phyloP scores from a whole-genome alignment of 768 basidiomycete species.

The Collybia nuda region DNA sequence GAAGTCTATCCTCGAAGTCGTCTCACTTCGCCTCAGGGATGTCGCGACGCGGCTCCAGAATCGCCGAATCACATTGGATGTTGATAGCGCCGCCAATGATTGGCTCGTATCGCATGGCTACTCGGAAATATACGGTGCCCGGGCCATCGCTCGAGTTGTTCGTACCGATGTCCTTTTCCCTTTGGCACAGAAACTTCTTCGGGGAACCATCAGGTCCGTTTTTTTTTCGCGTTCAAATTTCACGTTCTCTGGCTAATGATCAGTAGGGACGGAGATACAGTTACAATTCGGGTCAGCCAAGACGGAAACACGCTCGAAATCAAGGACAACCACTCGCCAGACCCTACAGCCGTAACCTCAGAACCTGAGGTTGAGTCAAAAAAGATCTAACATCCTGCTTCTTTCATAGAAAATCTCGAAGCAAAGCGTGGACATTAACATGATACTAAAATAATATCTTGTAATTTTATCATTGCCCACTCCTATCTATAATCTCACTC shows the following conservation, averaged over 20 bases:
- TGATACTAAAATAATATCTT: too few relatives aligned
- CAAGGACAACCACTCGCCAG: constrained; percentile 59
- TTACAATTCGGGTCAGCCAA: constrained; percentile 47
- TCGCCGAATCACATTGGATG: constrained; percentile 70
- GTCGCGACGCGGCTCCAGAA: constrained; percentile 64
- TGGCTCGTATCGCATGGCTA: constrained; percentile 81
- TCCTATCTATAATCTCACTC: too few relatives aligned
- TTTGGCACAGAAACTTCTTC: constrained; percentile 76
- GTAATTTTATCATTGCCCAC: too few relatives aligned
- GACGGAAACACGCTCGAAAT: constrained; percentile 50
- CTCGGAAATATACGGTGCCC: constrained; percentile 83
- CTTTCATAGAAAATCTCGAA: too few relatives aligned
- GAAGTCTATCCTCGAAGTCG: constrained; percentile 73
- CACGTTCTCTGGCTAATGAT: background rate
- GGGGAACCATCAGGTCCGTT: constrained; percentile 72
- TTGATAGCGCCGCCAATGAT: constrained; percentile 55
- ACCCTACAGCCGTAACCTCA: constrained; percentile 29
- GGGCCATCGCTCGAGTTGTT: constrained; percentile 86
- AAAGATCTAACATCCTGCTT: too few relatives aligned
- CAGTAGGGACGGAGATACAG: constrained; percentile 65
- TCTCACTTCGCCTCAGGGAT: constrained; percentile 73
- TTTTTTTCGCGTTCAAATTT: background rate
- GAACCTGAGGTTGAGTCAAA: constrained; percentile 1
- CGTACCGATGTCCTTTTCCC: constrained; percentile 81
- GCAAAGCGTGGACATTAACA: too few relatives aligned